A percentile compares a stretch with the other conserved stretches of the same genome.
Evolutionary conservation across 2,329 filamentous ascomycete genomes (phyloP).

Genomic region (Lojkania enalia): DNA sequence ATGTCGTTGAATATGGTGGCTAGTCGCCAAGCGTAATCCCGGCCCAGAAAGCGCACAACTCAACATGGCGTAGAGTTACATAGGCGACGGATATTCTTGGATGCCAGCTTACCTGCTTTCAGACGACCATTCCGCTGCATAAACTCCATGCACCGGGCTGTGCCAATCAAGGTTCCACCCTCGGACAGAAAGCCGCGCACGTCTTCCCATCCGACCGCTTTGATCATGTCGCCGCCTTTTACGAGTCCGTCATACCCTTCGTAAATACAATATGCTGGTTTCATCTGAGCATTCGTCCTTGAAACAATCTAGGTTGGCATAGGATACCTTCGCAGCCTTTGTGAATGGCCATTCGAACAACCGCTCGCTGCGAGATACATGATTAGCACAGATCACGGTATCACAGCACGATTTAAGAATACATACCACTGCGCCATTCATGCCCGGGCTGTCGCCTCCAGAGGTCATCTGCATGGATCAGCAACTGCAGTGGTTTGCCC

Average conservation of each 20-base stretch:
- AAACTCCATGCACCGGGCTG: slow-evolving; percentile 89
- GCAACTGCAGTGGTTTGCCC: too few species aligned
- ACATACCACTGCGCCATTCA: slow-evolving; percentile 78
- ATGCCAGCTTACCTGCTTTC: too few species aligned
- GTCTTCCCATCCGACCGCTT: slow-evolving; percentile 86
- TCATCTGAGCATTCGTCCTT: neutral
- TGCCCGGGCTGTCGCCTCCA: slow-evolving; percentile 90
- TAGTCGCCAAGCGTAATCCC: too few species aligned
- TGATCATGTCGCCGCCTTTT: slow-evolving; percentile 83
- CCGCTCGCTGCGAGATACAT: slow-evolving; percentile 65
- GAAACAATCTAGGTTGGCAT: slow-evolving; percentile 68
- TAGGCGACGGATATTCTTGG: too few species aligned
- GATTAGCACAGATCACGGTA: neutral
- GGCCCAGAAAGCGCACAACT: too few species aligned
- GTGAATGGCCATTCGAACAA: slow-evolving; percentile 89
- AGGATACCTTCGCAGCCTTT: slow-evolving; percentile 57
- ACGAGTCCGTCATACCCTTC: slow-evolving; percentile 97
- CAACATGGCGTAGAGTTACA: too few species aligned
- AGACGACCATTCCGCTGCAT: slow-evolving; percentile 84
- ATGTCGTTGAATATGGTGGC: too few species aligned
- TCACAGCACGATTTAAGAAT: too few species aligned
- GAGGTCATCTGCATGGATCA: too few species aligned
- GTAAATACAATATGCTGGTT: slow-evolving; percentile 58
- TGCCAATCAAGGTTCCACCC: slow-evolving; percentile 94
- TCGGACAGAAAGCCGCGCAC: slow-evolving; percentile 93